Base-by-base conservation (phyloP, 2,329 filamentous ascomycete species). In the Amphichorda felina region DNA sequence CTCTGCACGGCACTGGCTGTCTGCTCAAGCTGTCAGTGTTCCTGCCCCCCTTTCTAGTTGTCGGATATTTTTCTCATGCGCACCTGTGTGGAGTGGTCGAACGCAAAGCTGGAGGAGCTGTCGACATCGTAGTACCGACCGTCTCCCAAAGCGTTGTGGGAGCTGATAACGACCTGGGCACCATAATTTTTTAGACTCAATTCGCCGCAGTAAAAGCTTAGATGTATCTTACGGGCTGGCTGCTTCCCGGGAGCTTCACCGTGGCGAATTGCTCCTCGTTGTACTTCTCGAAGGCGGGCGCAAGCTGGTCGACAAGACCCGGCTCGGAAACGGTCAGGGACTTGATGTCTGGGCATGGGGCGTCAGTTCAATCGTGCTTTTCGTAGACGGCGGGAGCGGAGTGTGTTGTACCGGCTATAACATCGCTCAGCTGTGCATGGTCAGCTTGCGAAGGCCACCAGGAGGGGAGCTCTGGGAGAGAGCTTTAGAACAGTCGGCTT, bases 231-330 rank as follows among this genome's bases (percentile, higher is more conserved):
- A 48, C 56, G 37, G 53, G 50, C 56, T 86, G 78, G 57, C 77
- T 89, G 54, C 82, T 76, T 21, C 87, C 87, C 0, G 89, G 89
- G 38, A 98, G 74, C 69, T 93, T 94, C 42, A 85, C 80, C 13
- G 87, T 87, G 33, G 78, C 64, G 57, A 95, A 82, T 60, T 98
- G 91, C 59, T 88, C 82, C 61, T 98, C 89, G 50, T 96, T 95
- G 72, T 98, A 96, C 60, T 82, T 86, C 61, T 88, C 70, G 56
- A 94, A 93, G 0, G 91, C 87, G 1, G 87, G 83, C 6, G 70
- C 73, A 36, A 95, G 79, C 43, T 82, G 77, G 40, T 75, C 64
- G 37, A 88, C 63, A 41, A 91, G 65, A 37, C 70, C 64, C 26
- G 78, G 73, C 29, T 77, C 75, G 46, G 82, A 75, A 42, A 75